Base-by-base conservation (phyloP, 768 basidiomycete species). In the Panaeolus cyanescens region DNA sequence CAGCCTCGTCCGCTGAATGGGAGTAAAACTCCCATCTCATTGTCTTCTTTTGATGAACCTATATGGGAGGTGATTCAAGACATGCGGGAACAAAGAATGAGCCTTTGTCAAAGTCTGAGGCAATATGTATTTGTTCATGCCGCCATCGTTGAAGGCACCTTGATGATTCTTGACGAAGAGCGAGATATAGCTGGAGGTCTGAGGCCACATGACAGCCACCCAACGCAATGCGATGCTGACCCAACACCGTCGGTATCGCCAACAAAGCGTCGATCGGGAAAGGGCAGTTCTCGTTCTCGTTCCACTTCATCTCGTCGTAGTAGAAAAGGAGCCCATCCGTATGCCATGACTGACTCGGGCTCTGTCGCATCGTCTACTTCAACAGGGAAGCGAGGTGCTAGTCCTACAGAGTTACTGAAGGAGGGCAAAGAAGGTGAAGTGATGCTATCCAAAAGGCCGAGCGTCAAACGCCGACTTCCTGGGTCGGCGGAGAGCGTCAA, bases 51-150 rank as follows among this genome's bases (percentile, higher is more conserved):
- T 63, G 80, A 83, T 32, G 90, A 93, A 53, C 96, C 96, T 3
- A 84, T 97, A 37, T 87, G 83, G 71, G 83, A 87, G 58, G 84
- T 97, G 1, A 80, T 98, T 55, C 93, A 96, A 74, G 93, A 95
- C 70, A 94, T 99, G 89, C 84, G 96, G 45, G 89, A 96, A 73
- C 96, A 98, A 76, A 81, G 96, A 58, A 99, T 99, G 96, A 95
- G 93, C 68, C 75, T 97, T 63, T 96, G 96, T 71, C 96, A 96
- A 79, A 96, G 92, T 72, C 76, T 96, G 70, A 80, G 95, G 60
- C 96, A 99, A 76, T 99, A 96, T 69, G 90, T 96, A 19, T 98
- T 96, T 74, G 92, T 95, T 34, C 93, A 97, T 71, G 87, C 89
- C 31, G 93, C 89, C 17, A 80, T 95, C 59, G 83, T 95, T 60